Percentiles rank a stretch among this genome's conserved stretches.
These are phyloP conservation scores for Aspergillus bertholletiae DNA, from an alignment of 495 filamentous ascomycete genomes.

Conservation along the genomic window DNA sequence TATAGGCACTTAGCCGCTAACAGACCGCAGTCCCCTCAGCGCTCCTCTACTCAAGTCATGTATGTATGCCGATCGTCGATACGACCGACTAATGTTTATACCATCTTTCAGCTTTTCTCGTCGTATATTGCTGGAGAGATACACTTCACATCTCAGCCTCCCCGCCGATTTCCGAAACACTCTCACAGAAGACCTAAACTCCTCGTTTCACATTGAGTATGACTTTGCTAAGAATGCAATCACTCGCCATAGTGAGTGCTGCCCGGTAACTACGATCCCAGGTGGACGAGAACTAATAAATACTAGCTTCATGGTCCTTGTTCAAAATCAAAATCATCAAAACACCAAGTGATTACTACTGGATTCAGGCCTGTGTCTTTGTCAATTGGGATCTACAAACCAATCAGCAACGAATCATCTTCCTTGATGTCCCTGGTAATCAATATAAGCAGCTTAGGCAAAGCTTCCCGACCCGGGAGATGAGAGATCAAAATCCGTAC, in stretches of 20 bases:
- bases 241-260: not conserved
- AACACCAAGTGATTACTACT: slow-evolving; percentile 3
- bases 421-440: too few relatives aligned
- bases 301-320: slow-evolving; percentile 9
- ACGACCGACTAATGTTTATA: not conserved
- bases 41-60: not conserved
- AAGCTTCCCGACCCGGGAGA: not conserved
- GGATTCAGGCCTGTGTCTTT: slow-evolving; percentile 10
- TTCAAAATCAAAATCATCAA: slow-evolving; percentile 15
- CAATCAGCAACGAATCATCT: too few relatives aligned
- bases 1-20: not conserved
- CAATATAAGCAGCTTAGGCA: not conserved
- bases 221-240: not conserved
- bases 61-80: not conserved
- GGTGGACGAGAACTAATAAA: too few relatives aligned
- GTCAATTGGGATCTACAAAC: slow-evolving; percentile 7
- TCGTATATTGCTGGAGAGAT: not conserved
- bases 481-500: slow-evolving; percentile 8
- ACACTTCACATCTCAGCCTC: not conserved
- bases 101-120: not conserved
- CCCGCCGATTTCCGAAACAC: slow-evolving; percentile 3
- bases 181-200: slow-evolving; percentile 10
- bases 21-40: not conserved
- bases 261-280: too few relatives aligned
- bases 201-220: slow-evolving; percentile 15